Base-by-base conservation (phyloP, 192 early-diverging fungal species). In the Phlyctochytrium arcticum region DNA sequence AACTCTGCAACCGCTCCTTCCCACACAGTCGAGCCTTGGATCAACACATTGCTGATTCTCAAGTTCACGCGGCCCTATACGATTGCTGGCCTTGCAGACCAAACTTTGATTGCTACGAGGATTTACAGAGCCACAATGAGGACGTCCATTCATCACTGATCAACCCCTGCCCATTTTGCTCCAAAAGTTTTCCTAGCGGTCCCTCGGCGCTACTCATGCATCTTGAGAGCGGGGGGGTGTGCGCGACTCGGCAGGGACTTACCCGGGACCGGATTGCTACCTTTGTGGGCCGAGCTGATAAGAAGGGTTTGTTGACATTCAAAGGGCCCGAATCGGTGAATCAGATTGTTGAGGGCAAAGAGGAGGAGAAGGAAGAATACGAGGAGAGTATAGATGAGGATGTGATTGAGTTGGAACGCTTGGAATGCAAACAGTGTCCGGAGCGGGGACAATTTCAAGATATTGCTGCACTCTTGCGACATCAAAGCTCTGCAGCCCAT, bases 121-220 rank as follows among this genome's bases (percentile, higher is more conserved):
- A n/a, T n/a, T n/a, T n/a, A n/a, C n/a, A n/a, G n/a, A n/a, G n/a
- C n/a, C n/a, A n/a, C n/a, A n/a, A n/a, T n/a, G n/a, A n/a, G n/a
- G n/a, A n/a, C n/a, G n/a, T n/a, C n/a, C n/a, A n/a, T n/a, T n/a
- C n/a, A n/a, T n/a, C n/a, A n/a, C n/a, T n/a, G n/a, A n/a, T n/a
- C n/a, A n/a, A n/a, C n/a, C n/a, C n/a, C n/a, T n/a, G n/a, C n/a
- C n/a, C n/a, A n/a, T n/a, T n/a, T n/a, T n/a, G n/a, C n/a, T n/a
- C n/a, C n/a, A n/a, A n/a, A n/a, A n/a, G n/a, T 23, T 56, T 56
- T 34, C 32, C 54, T 9, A 23, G 10, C 54, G 54, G 54, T 56
- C 54, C 54, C 6, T 56, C 54, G 6, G 54, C 9, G 15, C 33
- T 56, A 12, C 15, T 56, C 24, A 56, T 56, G 54, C 54, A 56